Conservation (phyloP, 371 early-diverging fungal genomes). For the Rhizomucor pusillus region DNA sequence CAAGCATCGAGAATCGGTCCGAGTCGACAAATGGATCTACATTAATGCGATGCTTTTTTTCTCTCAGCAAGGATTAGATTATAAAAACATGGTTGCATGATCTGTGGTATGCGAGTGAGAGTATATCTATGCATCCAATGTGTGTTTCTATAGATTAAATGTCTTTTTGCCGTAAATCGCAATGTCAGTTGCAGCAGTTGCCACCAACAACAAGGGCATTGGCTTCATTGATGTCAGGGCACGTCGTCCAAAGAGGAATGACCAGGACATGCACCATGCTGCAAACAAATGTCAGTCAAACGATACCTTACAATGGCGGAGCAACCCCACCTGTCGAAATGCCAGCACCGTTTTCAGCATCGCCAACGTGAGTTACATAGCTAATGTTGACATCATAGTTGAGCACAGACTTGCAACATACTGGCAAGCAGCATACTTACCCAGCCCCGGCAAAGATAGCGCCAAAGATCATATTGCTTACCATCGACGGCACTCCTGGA, state of each 20-base stretch:
- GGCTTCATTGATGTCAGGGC: constrained; percentile 33
- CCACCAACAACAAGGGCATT: constrained; percentile 31
- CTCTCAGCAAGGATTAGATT: too few relatives aligned
- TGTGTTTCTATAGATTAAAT: constrained; percentile 14
- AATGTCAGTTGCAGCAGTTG: constrained; percentile 27
- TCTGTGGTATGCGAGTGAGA: too few relatives aligned
- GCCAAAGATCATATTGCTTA: constrained; percentile 40
- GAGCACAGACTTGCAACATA: neutral
- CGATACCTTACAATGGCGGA: too few relatives aligned
- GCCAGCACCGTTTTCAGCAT: constrained; percentile 49
- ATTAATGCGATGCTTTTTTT: too few relatives aligned
- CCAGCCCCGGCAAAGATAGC: constrained; percentile 49
- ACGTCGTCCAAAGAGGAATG: constrained; percentile 37
- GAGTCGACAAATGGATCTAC: too few relatives aligned
- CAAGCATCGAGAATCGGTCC: too few relatives aligned
- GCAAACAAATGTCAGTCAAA: too few relatives aligned
- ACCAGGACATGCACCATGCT: constrained; percentile 53
- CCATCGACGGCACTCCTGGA: constrained; percentile 41
- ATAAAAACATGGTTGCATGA: too few relatives aligned
- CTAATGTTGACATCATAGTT: constrained; percentile 7
- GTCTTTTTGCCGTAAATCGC: constrained; percentile 46
- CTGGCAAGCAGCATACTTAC: constrained; percentile 13
- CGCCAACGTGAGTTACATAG: constrained; percentile 43
- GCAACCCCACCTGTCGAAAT: constrained; percentile 57
- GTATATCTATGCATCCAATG: too few relatives aligned